These are phyloP conservation scores for Auriculariales sp. DNA, from an alignment of 768 basidiomycete genomes.

Conservation along the genomic window DNA sequence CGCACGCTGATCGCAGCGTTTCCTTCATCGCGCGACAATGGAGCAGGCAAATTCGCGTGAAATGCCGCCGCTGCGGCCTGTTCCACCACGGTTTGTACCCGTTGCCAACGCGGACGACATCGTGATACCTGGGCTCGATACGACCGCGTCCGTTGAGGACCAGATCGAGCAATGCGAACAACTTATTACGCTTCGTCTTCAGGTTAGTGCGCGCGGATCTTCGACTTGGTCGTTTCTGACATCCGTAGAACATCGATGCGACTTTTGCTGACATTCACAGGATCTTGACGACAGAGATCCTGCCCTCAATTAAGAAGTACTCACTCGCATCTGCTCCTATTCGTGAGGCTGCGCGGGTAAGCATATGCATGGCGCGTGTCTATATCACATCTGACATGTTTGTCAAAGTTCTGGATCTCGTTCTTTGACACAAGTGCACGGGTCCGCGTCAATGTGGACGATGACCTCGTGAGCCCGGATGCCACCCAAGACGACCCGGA, in stretches of 20 bases:
- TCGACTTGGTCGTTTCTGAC: not conserved
- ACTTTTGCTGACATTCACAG: slow-evolving; percentile 87
- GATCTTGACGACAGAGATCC: slow-evolving; percentile 58
- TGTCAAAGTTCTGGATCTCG: slow-evolving; percentile 83
- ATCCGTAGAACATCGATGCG: slow-evolving; percentile 68
- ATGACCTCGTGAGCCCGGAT: slow-evolving; percentile 45
- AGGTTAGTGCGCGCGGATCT: slow-evolving; percentile 29
- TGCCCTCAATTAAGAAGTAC: slow-evolving; percentile 85
- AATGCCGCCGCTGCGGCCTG: slow-evolving; percentile 24
- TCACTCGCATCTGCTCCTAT: slow-evolving; percentile 78
- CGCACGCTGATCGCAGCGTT: too few relatives aligned
- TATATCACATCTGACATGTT: not conserved
- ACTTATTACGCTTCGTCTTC: slow-evolving; percentile 80
- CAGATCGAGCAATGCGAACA: slow-evolving; percentile 96
- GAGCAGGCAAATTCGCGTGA: not conserved
- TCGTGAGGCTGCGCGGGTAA: slow-evolving; percentile 77
- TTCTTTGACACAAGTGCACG: slow-evolving; percentile 94
- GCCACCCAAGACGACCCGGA: slow-evolving; percentile 15
- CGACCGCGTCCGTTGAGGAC: slow-evolving; percentile 49
- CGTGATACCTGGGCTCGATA: slow-evolving; percentile 57
- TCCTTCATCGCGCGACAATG: too few relatives aligned
- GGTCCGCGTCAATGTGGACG: slow-evolving; percentile 63
- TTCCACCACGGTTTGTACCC: slow-evolving; percentile 54
- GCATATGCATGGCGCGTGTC: slow-evolving; percentile 10
- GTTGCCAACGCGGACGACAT: slow-evolving; percentile 49